Base-by-base conservation (phyloP, 495 filamentous ascomycete species). In the Astrocystis sublimbata region DNA sequence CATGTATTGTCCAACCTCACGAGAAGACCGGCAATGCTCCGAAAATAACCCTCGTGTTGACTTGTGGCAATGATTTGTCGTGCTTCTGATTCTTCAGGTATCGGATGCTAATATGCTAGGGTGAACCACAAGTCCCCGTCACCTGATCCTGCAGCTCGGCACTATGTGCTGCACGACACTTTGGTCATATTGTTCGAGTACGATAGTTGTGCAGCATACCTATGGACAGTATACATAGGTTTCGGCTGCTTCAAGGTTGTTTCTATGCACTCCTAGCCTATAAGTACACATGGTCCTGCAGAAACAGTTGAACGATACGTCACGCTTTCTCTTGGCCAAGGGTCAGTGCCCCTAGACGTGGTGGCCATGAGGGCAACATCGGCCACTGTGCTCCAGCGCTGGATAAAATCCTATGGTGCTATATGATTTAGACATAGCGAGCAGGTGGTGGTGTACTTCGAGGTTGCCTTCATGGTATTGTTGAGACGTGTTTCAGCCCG, bases 401-500 rank as follows among this genome's bases (percentile, higher is more conserved):
- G 15, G 53, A 38, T 31, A 28, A 36, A 40, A 35, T 13, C 19
- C 30, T 15, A 33, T 19, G 24, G 40, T 38, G 15, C 38, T 46
- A n/a, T 49, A 64, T 63, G 58, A 65, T 47, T 65, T 56, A 63
- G 54, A 58, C 30, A 50, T 55, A 62, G 47, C 57, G 35, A 60
- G 35, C 50, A 46, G 38, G 59, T 45, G n/a, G n/a, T n/a, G n/a
- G n/a, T n/a, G n/a, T n/a, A n/a, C n/a, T n/a, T n/a, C n/a, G n/a
- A n/a, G n/a, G n/a, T n/a, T n/a, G n/a, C n/a, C n/a, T n/a, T 36
- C 61, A 55, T 58, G 64, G 65, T 67, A 66, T 65, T 63, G 63
- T 70, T 59, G 51, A 61, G 60, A 61, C 61, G 46, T 68, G 70
- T 72, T 72, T 72, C 70, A 70, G 68, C 60, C 45, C 24, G 40